Percentiles rank a stretch among this genome's conserved stretches.
Evolutionary conservation across 2,329 filamentous ascomycete species (phyloP).

Genomic region (Hypoxylon rubiginosum): DNA sequence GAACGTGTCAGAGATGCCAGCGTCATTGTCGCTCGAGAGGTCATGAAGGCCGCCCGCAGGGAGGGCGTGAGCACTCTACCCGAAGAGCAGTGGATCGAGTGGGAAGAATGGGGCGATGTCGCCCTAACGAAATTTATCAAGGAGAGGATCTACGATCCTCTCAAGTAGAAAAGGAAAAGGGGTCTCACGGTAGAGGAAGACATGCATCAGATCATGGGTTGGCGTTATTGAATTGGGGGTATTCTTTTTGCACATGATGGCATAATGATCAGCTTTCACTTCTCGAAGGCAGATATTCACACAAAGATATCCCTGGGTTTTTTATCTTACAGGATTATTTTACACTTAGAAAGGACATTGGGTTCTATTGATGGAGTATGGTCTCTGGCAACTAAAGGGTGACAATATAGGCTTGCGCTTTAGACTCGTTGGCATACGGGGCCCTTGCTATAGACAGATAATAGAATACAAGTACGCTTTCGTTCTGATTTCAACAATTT

Average conservation of each 20-base stretch:
- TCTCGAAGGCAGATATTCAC: conserved; percentile 40
- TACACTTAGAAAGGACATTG: conserved; percentile 6
- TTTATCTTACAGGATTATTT: conserved; percentile 18
- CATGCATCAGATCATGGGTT: conserved; percentile 43
- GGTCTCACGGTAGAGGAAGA: conserved; percentile 29
- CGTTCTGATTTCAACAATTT: conserved; percentile 18
- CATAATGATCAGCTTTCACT: conserved; percentile 42
- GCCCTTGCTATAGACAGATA: conserved; percentile 42
- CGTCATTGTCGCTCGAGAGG: conserved; percentile 86
- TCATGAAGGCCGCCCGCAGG: conserved; percentile 90
- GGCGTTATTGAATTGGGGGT: conserved; percentile 42
- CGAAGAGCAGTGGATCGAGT: conserved; percentile 78
- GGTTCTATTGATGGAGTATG: conserved; percentile 18
- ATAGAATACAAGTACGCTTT: conserved; percentile 44
- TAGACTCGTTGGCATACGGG: conserved; percentile 27
- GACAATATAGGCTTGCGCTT: conserved; percentile 22
- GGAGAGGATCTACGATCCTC: conserved; percentile 71
- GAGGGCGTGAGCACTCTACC: conserved; percentile 80
- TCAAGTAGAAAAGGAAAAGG: conserved; percentile 48
- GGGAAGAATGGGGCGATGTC: conserved; percentile 78
- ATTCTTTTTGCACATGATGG: conserved; percentile 32
- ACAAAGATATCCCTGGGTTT: conserved; percentile 40
- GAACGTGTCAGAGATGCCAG: conserved; percentile 92
- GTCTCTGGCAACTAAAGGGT: conserved; percentile 21
- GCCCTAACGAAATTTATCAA: conserved; percentile 72